Evolutionary conservation across 2,329 filamentous ascomycete species (phyloP), one percentile per base, ranked within the genome.

Genomic region (Epichloe scottii): DNA sequence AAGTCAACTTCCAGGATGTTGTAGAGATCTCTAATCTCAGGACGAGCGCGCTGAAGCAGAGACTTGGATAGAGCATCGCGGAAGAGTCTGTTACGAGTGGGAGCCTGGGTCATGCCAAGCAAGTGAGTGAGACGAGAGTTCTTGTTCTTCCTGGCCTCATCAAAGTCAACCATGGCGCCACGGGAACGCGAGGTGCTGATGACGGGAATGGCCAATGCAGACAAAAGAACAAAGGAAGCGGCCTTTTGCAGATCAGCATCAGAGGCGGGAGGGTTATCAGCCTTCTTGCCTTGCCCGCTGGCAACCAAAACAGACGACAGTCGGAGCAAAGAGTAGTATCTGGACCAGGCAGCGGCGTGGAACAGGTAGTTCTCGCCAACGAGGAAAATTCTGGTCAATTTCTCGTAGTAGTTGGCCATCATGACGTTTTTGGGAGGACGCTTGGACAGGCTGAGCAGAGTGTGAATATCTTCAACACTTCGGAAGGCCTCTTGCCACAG

Each of bases 341-440:
- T 81, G 60, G 89, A 94, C 89, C 89, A 98, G 55, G 93, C 89
- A 50, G 93, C 93, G 59, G 93, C 93, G 66, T 98, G 93, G 83
- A 98, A 98, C 44, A 98, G 83, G 68, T 97, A 97, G 77, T 98
- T 98, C 74, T 97, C 93, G 69, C 91, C 95, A 59, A 97, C 93
- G 56, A 98, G 81, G 79, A 98, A 98, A 68, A 98, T 98, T 57
- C 90, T 84, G 40, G 93, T 96, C 53, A 98, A 83, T 75, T 97
- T 97, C 78, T 98, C 93, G 71, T 97, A 98, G 79, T 98, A 98
- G 76, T 97, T 98, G 72, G 93, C 93, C 93, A 98, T 98, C 93
- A 98, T 97, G 66, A 96, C 78, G 68, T 96, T 96, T 84, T 97
- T 97, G 50, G 93, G 85, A 39, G 90, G 90, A 51, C 93, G 87